Conservation (phyloP, 345 rosid species). For the Citrus unshiu region DNA sequence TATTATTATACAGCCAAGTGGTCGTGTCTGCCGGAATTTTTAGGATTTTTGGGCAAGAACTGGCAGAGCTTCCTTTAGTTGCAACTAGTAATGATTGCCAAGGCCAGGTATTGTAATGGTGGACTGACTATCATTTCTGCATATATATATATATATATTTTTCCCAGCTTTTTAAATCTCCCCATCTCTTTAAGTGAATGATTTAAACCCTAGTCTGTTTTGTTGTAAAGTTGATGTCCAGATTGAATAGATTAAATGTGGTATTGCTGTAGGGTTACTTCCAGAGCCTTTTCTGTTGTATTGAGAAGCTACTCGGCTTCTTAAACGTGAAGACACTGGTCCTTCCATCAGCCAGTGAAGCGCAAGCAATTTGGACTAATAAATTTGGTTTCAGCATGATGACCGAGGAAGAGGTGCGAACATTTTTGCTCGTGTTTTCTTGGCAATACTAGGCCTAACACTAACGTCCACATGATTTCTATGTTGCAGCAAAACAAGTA, state of each 20-base stretch:
- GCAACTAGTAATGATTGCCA: constrained; percentile 66
- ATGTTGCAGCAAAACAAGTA: constrained; percentile 35
- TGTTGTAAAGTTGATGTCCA: neutral
- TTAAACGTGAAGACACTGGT: constrained; percentile 63
- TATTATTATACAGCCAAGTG: constrained; percentile 53
- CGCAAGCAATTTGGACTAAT: constrained; percentile 82
- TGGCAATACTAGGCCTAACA: neutral
- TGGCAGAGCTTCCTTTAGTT: constrained; percentile 92
- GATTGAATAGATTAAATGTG: neutral
- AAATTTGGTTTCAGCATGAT: constrained; percentile 73
- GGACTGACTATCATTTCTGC: neutral
- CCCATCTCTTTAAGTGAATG: neutral
- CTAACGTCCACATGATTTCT: neutral
- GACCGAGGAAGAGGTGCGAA: constrained; percentile 54
- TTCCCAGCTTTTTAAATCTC: neutral
- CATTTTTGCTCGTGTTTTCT: neutral
- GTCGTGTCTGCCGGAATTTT: constrained; percentile 77
- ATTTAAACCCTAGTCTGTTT: neutral
- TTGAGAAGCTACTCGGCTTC: constrained; percentile 64
- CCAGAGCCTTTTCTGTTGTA: constrained; percentile 67
- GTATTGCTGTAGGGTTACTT: constrained; percentile 70
- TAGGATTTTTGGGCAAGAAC: constrained; percentile 73
- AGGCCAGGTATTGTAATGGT: constrained; percentile 51
- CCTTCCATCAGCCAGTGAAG: constrained; percentile 92
- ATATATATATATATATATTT: no score